These are phyloP conservation scores for Magnolia changhungtana DNA, from an alignment of 164 flowering plant genomes.

Conservation along the genomic window DNA sequence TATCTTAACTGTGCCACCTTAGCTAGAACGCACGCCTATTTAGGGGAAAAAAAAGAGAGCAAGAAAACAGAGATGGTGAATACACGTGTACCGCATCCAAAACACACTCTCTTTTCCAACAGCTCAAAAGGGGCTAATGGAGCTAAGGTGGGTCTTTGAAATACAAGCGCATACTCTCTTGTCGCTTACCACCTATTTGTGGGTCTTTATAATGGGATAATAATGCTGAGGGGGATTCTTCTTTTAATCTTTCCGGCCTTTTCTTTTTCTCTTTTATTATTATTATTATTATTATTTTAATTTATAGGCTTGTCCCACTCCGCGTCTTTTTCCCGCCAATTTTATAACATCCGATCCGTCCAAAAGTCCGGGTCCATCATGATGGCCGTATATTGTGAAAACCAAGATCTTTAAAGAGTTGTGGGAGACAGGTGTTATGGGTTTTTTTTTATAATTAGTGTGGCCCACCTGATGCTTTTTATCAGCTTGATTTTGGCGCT, in stretches of 20 bases:
- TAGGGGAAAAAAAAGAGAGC: not conserved
- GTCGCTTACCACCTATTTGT: slow-evolving; percentile 2
- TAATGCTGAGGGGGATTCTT: not conserved
- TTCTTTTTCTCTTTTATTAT: not conserved
- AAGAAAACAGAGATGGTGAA: not conserved
- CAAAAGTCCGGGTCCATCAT: not conserved
- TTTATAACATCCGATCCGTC: not conserved
- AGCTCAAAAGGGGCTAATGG: not conserved
- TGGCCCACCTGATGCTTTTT: too few species aligned
- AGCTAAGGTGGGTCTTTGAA: not conserved
- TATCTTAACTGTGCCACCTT: not conserved
- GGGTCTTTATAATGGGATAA: not conserved
- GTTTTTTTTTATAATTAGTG: too few species aligned
- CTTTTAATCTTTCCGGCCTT: not conserved
- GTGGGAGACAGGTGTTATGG: too few species aligned
- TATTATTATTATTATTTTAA: not conserved
- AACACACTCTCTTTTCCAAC: not conserved
- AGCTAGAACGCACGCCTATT: too few species aligned
- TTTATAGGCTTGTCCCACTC: too few species aligned
- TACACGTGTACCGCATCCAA: slow-evolving; percentile 9
- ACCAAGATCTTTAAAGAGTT: too few species aligned
- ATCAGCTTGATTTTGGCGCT: too few species aligned
- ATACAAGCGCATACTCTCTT: slow-evolving; percentile 6
- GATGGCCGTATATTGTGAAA: too few species aligned
- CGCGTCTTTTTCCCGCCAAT: not conserved